Evolutionary conservation across 176 grass and related monocot species (phyloP), one percentile per base, ranked within the genome.

Genomic region (Oropetium thomaeum): DNA sequence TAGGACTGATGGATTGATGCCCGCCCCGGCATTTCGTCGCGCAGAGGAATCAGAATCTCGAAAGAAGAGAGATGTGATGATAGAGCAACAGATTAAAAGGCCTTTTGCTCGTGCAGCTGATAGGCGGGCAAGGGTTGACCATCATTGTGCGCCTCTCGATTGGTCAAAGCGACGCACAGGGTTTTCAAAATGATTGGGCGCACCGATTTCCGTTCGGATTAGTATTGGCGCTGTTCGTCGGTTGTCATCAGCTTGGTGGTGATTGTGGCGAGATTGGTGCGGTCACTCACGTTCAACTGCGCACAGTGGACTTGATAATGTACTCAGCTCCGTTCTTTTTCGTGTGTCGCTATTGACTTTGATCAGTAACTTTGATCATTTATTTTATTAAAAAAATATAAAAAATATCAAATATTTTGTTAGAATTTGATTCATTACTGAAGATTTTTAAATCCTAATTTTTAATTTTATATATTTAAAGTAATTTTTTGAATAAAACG

Each of bases 51-150:
- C 69, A 19, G 86, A 79, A 79, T 69, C 75, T 83, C 12, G 35
- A 44, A 62, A 40, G 26, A n/a, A n/a, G n/a, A n/a, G n/a, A n/a
- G 22, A 73, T 25, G 65, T 17, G 60, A 72, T n/a, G 60, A 23
- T 11, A 45, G 19, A 62, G 14, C 65, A 23, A 71, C 11, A 76
- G n/a, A n/a, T n/a, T n/a, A n/a, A 22, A 65, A 72, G 11, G 47
- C 27, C 47, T 28, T n/a, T n/a, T 42, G 30, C 40, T 43, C 20
- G 15, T 15, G 72, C 34, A 39, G 41, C 31, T 63, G 62, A 79
- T 83, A 35, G 80, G 74, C 12, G 55, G 43, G 37, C 41, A n/a
- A 33, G n/a, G n/a, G 75, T 88, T 83, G 80, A 88, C 85, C 52
- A 33, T 35, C 33, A 42, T 10, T 44, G 34, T 62, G 74, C 49